Evolutionary conservation across 169 alveolate genomes (phyloP).

Genomic region (Plasmodium berghei): DNA sequence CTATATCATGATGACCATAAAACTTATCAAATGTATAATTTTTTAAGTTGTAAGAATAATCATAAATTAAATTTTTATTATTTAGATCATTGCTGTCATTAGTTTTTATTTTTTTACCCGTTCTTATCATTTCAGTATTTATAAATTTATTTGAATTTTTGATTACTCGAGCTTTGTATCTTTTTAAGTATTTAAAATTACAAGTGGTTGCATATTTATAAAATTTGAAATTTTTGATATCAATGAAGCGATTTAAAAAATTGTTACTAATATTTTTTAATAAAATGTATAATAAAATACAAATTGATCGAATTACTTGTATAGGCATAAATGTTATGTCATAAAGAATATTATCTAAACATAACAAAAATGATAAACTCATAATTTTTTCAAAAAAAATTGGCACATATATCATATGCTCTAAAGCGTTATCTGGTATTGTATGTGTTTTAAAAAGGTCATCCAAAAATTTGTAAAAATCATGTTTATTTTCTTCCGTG

Average conservation of each 20-base stretch:
- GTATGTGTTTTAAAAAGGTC: conserved; percentile 50
- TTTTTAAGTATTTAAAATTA: conserved; percentile 45
- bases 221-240: conserved; percentile 50
- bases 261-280: conserved; percentile 33
- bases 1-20: conserved; percentile 10
- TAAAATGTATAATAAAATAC: conserved; percentile 31
- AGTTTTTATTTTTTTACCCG: neutral
- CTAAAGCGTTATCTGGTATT: conserved; percentile 70
- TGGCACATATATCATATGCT: conserved; percentile 83
- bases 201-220: conserved; percentile 72
- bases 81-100: neutral
- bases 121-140: conserved; percentile 7
- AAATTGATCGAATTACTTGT: conserved; percentile 73
- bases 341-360: conserved; percentile 82
- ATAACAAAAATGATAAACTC: conserved; percentile 78
- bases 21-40: conserved; percentile 2
- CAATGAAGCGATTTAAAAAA: conserved; percentile 11
- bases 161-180: conserved; percentile 45
- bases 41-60: conserved; percentile 2
- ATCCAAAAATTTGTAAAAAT: conserved; percentile 69
- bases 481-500: conserved; percentile 42
- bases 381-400: conserved; percentile 78
- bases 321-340: conserved; percentile 85
- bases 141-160: conserved; percentile 25
- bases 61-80: neutral